phyloP scores from a whole-genome alignment of 2,329 filamentous ascomycete genomes.

The Lecanosticta acicola region DNA sequence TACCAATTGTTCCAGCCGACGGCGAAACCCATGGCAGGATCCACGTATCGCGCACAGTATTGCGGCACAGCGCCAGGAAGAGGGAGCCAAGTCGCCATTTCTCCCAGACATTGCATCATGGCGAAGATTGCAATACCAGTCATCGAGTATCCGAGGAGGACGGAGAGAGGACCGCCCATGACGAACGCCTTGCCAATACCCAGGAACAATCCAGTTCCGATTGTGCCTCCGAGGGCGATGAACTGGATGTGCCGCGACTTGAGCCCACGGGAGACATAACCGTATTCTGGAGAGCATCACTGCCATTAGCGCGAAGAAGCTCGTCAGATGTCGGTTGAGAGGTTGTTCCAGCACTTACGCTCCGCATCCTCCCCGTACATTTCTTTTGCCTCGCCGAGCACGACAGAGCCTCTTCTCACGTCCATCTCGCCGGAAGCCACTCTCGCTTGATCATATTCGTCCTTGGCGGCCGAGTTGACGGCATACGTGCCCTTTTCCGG shows the following conservation, averaged over 20 bases:
- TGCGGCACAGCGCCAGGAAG: constrained; percentile 31
- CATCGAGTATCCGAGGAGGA: constrained; percentile 33
- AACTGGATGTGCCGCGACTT: constrained; percentile 54
- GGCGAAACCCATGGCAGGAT: constrained; percentile 28
- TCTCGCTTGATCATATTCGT: not conserved
- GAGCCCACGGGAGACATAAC: constrained; percentile 48
- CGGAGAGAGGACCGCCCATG: constrained; percentile 13
- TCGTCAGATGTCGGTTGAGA: not conserved
- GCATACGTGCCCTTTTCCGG: constrained; percentile 10
- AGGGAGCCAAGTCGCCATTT: constrained; percentile 41
- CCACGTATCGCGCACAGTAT: constrained; percentile 33
- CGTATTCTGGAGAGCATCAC: constrained; percentile 34
- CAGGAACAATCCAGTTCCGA: constrained; percentile 3
- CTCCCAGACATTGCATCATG: constrained; percentile 41
- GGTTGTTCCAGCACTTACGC: constrained; percentile 4
- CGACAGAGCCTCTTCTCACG: constrained; percentile 13
- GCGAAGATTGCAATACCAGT: constrained; percentile 31
- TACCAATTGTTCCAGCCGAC: constrained; percentile 31
- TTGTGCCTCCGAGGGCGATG: constrained; percentile 44
- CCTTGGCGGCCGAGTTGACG: constrained; percentile 1
- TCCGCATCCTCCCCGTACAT: constrained; percentile 50
- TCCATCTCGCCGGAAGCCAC: not conserved
- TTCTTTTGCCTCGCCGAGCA: constrained; percentile 45
- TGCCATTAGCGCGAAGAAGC: not conserved
- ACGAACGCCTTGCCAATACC: constrained; percentile 16